Base-by-base conservation (phyloP, 257 asterid genomes). In the Cynanchum wilfordii region DNA sequence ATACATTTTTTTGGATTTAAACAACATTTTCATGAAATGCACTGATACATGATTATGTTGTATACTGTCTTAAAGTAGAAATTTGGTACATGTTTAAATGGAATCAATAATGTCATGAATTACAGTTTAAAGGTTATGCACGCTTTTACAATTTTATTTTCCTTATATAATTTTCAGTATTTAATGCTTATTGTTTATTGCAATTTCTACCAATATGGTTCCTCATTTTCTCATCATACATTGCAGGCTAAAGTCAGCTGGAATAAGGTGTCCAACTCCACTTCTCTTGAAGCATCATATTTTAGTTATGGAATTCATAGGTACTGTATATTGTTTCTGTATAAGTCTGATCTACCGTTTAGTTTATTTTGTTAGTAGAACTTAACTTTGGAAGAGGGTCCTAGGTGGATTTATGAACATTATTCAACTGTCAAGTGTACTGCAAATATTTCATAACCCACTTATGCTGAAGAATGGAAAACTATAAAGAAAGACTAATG, bases 291-390 rank as follows among this genome's bases (percentile, higher is more conserved):
- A 96, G 84, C 95, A 86, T 79, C 99, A 94, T 85, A 96, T 94
- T 81, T 86, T 94, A 71, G 99, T 94, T 70, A 94, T 94, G 99
- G 99, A 94, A 86, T 94, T 94, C 81, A 90, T 90, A 85, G 99
- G 98, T 92, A 87, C 45, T 66, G 66, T 25, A 13, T 13, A 74
- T 58, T 1, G 24, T 29, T 75, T 62, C 24, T 52, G 33, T 20
- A 30, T 49, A 9, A 13, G 49, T 24, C 47, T 17, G 24, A 64
- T 19, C 22, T 36, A 64, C 24, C 22, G 8, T 16, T 36, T 38
- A 64, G n/a, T 36, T 7, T 64, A 11, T 58, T 25, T 58, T 12
- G 12, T 10, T 54, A 19, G 22, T 49, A 27, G 22, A 51, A 50
- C 58, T 52, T 9, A 20, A 54, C 59, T 5, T 54, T 22, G 59